Base-by-base conservation (phyloP, 108 stramenopile genomes). In the Nannochloropsis gaditana region DNA sequence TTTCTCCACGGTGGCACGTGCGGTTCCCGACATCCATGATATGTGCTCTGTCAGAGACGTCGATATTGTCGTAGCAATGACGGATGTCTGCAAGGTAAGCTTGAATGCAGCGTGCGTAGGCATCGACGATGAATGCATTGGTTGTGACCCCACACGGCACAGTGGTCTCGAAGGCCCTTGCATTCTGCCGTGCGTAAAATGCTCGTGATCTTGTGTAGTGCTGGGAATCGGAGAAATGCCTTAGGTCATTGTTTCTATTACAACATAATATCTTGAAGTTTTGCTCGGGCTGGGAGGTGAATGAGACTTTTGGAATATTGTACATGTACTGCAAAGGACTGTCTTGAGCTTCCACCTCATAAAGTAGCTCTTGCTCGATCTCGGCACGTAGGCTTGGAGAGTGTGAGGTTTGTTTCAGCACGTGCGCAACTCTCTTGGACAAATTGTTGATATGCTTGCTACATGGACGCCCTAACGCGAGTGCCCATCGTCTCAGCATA, bases 141-240 rank as follows among this genome's bases (percentile, higher is more conserved):
- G 59, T 73, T 15, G 59, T 73, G 59, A 73, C 59, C 19, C 59
- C 59, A 73, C n/a, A 73, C 4, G 59, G 59, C 59, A 73, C 59
- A 73, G n/a, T 73, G 6, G 59, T n/a, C 59, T 73, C 59, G 59
- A 73, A 73, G 15, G 59, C 59, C n/a, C n/a, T n/a, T 6, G 59
- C 59, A 8, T 73, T 73, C 59, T 73, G 59, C 59, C 59, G 59
- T n/a, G 59, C 59, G 59, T 73, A 73, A 73, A 73, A 73, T 4
- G 3, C n/a, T 73, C 59, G 59, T n/a, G 59, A 73, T n/a, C n/a
- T n/a, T n/a, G n/a, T 73, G 59, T 73, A 73, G 59, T n/a, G 59
- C 59, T n/a, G 59, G 59, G 59, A 73, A n/a, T 73, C 59, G 59
- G 59, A 73, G 59, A 73, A 73, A n/a, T 73, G 59, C 59, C 59